phyloP scores from a whole-genome alignment of 768 basidiomycete genomes.

The Russula griseocarnosa region DNA sequence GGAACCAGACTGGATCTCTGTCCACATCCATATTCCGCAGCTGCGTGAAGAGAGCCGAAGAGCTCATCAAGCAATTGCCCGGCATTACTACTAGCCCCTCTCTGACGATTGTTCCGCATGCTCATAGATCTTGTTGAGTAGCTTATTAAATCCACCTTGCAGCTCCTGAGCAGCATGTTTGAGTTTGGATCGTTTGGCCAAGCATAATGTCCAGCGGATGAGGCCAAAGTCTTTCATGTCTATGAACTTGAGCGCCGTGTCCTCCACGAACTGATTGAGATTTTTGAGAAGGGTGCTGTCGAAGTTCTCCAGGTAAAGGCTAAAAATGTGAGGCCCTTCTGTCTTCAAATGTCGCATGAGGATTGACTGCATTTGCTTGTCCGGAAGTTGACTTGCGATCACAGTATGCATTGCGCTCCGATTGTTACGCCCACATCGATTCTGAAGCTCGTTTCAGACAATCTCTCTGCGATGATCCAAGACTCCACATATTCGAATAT shows the following conservation, averaged over 20 bases:
- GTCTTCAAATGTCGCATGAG: neutral
- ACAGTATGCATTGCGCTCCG: constrained; percentile 11
- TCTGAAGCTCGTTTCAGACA: neutral
- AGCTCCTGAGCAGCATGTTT: neutral
- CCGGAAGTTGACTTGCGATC: neutral
- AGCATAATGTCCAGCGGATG: neutral
- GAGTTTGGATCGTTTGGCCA: neutral
- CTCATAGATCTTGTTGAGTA: neutral
- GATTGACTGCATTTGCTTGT: neutral
- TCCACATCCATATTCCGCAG: no score
- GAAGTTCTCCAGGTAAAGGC: neutral
- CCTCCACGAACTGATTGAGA: constrained; percentile 8
- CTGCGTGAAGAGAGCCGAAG: neutral
- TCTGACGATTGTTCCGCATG: neutral
- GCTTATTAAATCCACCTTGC: neutral
- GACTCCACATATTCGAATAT: neutral
- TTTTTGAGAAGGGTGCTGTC: neutral
- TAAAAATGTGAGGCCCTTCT: neutral
- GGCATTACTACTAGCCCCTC: neutral
- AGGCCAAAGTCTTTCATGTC: neutral
- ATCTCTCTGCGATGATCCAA: neutral
- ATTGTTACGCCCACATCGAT: neutral
- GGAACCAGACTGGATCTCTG: neutral
- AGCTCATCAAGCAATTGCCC: neutral
- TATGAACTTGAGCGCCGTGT: neutral